These are phyloP conservation scores for Linum usitatissimum DNA, from an alignment of 345 rosid species.

Conservation along the genomic window DNA sequence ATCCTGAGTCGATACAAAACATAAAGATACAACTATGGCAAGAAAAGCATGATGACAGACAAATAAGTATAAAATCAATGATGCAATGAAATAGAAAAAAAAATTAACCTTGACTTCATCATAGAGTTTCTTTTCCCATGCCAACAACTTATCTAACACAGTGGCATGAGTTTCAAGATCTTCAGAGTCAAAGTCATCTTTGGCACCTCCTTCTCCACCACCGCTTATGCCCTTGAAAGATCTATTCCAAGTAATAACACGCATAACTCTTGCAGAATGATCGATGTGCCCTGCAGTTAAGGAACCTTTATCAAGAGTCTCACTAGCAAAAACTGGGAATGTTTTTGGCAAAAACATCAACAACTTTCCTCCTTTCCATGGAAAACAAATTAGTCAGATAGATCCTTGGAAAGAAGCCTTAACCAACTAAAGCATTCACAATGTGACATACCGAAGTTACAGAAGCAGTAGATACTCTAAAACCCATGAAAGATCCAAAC, in stretches of 20 bases:
- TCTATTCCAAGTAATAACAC: constrained; percentile 89
- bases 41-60: not conserved
- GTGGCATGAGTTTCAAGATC: constrained; percentile 84
- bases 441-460: too few species aligned
- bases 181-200: constrained; percentile 56
- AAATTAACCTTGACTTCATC: constrained; percentile 89
- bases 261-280: constrained; percentile 92
- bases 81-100: too few species aligned
- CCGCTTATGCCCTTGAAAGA: constrained; percentile 52
- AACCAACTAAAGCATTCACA: too few species aligned
- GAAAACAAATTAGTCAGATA: too few species aligned
- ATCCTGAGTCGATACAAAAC: not conserved
- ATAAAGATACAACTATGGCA: not conserved
- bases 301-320: not conserved
- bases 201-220: constrained; percentile 40
- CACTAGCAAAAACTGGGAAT: not conserved
- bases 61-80: too few species aligned
- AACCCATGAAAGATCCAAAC: not conserved
- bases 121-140: constrained; percentile 95
- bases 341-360: too few species aligned
- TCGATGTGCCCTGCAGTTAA: constrained; percentile 57
- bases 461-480: too few species aligned
- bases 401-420: too few species aligned
- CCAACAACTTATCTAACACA: constrained; percentile 82
- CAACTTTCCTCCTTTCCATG: too few species aligned